Evolutionary conservation across 257 asterid genomes (phyloP).

Genomic region (Ajuga chamaepitys): DNA sequence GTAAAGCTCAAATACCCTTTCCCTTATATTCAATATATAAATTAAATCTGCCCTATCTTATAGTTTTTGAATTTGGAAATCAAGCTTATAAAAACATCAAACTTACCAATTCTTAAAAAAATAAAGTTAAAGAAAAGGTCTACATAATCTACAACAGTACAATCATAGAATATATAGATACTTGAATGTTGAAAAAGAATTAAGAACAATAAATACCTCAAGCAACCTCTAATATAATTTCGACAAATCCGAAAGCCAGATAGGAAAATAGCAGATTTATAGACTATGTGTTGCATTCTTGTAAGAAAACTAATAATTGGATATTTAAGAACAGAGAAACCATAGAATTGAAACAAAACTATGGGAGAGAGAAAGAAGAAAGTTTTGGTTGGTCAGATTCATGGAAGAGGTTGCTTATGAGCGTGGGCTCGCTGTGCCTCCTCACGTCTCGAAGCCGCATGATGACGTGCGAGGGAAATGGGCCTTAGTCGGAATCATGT

Average conservation of each 20-base stretch:
- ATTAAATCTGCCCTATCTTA: slow-evolving; percentile 13
- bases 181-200: not conserved
- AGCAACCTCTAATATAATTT: slow-evolving; percentile 25
- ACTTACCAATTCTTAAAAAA: not conserved
- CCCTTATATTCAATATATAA: not conserved
- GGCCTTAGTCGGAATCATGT: too few relatives aligned
- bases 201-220: slow-evolving; percentile 17
- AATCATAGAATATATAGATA: not conserved
- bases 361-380: slow-evolving; percentile 8
- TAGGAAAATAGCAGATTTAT: slow-evolving; percentile 16
- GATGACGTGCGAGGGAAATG: too few relatives aligned
- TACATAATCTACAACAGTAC: slow-evolving; percentile 8
- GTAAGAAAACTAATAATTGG: not conserved
- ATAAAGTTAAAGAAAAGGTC: slow-evolving; percentile 20
- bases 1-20: not conserved
- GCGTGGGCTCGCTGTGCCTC: too few relatives aligned
- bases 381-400: slow-evolving; percentile 21
- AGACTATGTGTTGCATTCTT: slow-evolving; percentile 14
- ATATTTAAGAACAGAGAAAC: not conserved
- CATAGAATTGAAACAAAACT: slow-evolving; percentile 10
- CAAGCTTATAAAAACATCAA: slow-evolving; percentile 4
- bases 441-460: too few relatives aligned
- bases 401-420: slow-evolving; percentile 20
- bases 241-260: slow-evolving; percentile 35
- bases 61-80: slow-evolving; percentile 5